Percentiles rank a stretch among this genome's conserved stretches.
Evolutionary conservation across 2,329 filamentous ascomycete genomes (phyloP).

Genomic region (Exophiala dermatitidis): DNA sequence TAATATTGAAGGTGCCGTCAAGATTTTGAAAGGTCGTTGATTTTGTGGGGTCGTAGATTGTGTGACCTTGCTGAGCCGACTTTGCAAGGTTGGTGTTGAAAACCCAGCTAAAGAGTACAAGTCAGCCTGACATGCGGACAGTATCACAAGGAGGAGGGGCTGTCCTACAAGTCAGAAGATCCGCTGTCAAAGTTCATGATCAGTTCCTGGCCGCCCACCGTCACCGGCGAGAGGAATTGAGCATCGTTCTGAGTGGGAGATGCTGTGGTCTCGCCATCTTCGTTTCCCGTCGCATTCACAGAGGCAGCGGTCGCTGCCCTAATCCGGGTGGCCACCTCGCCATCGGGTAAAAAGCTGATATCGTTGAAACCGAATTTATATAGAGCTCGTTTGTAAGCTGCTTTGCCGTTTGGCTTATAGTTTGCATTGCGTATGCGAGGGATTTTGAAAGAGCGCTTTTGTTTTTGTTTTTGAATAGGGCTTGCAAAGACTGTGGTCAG

Average conservation of each 20-base stretch:
- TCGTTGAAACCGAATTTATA: constrained; percentile 51
- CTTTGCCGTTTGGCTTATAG: constrained; percentile 53
- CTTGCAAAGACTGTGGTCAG: constrained; percentile 31
- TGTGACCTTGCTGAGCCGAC: constrained; percentile 44
- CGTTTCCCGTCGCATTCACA: constrained; percentile 24
- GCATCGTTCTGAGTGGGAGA: constrained; percentile 59
- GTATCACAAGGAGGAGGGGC: constrained; percentile 1
- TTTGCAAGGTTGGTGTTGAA: constrained; percentile 56
- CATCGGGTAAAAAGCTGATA: constrained; percentile 31
- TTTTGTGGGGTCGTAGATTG: constrained; percentile 48
- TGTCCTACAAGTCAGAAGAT: constrained; percentile 59
- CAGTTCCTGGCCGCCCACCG: constrained; percentile 61
- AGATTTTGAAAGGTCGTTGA: constrained; percentile 46
- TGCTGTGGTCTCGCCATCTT: constrained; percentile 55
- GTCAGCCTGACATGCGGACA: constrained; percentile 1
- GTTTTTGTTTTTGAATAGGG: constrained; percentile 31
- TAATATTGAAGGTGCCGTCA: constrained; percentile 53
- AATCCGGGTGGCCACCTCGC: constrained; percentile 27
- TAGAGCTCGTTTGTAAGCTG: constrained; percentile 59
- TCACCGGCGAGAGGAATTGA: constrained; percentile 63
- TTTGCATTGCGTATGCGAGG: constrained; percentile 50
- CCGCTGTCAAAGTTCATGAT: constrained; percentile 70
- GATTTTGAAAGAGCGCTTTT: constrained; percentile 52
- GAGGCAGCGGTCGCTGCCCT: constrained; percentile 27
- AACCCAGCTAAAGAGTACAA: constrained; percentile 49